Evolutionary conservation across 1,284 basidiomycete genomes (phyloP).

Genomic region (Rhodotorula sp.): DNA sequence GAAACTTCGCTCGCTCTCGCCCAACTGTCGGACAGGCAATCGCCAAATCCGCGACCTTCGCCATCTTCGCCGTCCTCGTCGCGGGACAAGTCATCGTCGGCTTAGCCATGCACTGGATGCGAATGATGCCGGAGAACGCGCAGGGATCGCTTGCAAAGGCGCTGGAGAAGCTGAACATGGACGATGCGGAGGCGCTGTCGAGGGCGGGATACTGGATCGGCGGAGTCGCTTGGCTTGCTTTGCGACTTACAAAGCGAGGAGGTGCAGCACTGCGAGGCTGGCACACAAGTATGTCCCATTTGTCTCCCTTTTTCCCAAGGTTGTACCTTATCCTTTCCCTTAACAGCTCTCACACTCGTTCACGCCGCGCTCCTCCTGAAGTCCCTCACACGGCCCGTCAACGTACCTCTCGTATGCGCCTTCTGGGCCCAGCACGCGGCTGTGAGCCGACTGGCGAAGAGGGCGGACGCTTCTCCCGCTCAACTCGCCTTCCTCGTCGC

Average conservation of each 20-base stretch:
- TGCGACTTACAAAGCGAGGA: not conserved
- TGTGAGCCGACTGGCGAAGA: not conserved
- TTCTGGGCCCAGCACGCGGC: slow-evolving; percentile 15
- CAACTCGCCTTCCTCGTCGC: slow-evolving; percentile 2
- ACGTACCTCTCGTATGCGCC: slow-evolving; percentile 17
- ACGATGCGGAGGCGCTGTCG: not conserved
- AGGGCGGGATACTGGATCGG: not conserved
- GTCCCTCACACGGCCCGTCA: slow-evolving; percentile 5
- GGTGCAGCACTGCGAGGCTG: no score
- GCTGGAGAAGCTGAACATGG: slow-evolving; percentile 1
- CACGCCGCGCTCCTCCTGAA: slow-evolving; percentile 11
- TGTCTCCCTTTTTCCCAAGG: no score
- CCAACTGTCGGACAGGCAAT: not conserved
- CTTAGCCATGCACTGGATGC: not conserved
- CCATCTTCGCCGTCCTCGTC: slow-evolving; percentile 10
- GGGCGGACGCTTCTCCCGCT: not conserved
- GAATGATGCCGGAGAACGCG: not conserved
- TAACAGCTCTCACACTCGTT: not conserved
- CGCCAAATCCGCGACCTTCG: slow-evolving; percentile 11
- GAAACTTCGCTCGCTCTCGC: not conserved
- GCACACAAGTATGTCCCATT: not conserved
- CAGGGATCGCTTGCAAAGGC: not conserved
- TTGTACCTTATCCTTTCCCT: no score
- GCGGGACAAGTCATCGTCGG: not conserved
- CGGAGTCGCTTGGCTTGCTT: not conserved